Conservation (phyloP, 164 flowering plant species). For the Vitis amurensis region DNA sequence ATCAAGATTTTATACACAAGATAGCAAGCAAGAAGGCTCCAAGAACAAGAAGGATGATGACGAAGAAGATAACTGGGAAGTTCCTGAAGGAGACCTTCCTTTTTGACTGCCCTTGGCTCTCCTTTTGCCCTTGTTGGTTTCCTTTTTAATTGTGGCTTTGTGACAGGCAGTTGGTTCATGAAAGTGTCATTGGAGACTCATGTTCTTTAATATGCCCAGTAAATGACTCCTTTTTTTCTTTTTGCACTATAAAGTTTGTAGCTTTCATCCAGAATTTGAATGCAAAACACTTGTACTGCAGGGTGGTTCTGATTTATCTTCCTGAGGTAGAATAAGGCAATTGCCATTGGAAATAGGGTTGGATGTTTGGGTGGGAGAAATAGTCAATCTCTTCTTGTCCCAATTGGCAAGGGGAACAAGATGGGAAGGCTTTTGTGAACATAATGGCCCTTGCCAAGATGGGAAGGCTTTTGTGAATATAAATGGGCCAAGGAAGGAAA, state of each 20-base stretch:
- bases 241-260: neutral
- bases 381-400: neutral
- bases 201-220: constrained; percentile 1
- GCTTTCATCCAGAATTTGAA: neutral
- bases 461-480: too few species aligned
- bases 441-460: too few species aligned
- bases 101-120: constrained; percentile 4
- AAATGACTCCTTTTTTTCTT: neutral
- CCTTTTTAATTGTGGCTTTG: neutral
- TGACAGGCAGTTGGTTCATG: constrained; percentile 14
- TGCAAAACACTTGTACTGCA: neutral
- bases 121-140: neutral
- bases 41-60: constrained; percentile 30
- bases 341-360: constrained; percentile 2
- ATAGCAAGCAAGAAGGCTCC: constrained; percentile 20
- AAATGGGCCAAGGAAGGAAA: too few species aligned
- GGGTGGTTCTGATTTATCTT: neutral
- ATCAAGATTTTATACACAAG: constrained; percentile 9
- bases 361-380: neutral
- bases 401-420: too few species aligned
- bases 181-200: constrained; percentile 13
- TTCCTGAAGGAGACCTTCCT: constrained; percentile 29
- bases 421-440: too few species aligned
- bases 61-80: constrained; percentile 58
- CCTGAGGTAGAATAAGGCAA: neutral